Conservation (phyloP, 2,329 filamentous ascomycete genomes). For the Venturia asperata region DNA sequence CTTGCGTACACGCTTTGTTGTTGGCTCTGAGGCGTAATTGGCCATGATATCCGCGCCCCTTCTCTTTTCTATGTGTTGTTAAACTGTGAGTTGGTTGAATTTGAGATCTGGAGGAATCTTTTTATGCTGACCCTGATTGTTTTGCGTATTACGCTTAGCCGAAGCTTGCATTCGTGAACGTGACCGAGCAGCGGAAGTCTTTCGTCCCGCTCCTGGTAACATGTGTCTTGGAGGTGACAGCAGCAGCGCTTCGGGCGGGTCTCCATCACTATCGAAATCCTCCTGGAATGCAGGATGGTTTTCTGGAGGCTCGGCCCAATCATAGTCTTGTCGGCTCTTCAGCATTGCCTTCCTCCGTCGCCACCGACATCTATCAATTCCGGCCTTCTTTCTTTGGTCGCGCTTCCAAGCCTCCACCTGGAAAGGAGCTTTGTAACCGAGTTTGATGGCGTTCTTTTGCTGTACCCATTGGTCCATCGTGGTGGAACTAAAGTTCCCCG, state of each 20-base stretch:
- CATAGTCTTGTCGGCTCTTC: not conserved
- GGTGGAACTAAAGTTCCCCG: not conserved
- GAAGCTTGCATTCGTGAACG: not conserved
- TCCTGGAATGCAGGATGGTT: not conserved
- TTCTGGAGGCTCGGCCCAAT: not conserved
- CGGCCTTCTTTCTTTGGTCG: not conserved
- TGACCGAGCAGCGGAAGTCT: not conserved
- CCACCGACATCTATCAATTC: not conserved
- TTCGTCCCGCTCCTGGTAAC: not conserved
- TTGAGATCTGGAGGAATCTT: not conserved
- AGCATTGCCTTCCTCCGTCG: not conserved
- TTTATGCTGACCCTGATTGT: not conserved
- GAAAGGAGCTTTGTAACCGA: not conserved
- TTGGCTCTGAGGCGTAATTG: not conserved
- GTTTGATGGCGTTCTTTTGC: not conserved
- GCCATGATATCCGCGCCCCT: conserved; percentile 1
- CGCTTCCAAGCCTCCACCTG: not conserved
- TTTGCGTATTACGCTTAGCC: not conserved
- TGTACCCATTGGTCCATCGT: not conserved
- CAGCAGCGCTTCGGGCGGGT: not conserved
- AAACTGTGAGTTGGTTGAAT: not conserved
- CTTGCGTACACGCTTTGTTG: not conserved
- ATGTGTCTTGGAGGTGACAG: not conserved
- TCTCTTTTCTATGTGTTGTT: not conserved
- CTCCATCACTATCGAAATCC: not conserved